Percentiles rank a stretch among this genome's conserved stretches.
Conservation (phyloP, 1,284 basidiomycete species). For the Trichosporon ovoides region DNA sequence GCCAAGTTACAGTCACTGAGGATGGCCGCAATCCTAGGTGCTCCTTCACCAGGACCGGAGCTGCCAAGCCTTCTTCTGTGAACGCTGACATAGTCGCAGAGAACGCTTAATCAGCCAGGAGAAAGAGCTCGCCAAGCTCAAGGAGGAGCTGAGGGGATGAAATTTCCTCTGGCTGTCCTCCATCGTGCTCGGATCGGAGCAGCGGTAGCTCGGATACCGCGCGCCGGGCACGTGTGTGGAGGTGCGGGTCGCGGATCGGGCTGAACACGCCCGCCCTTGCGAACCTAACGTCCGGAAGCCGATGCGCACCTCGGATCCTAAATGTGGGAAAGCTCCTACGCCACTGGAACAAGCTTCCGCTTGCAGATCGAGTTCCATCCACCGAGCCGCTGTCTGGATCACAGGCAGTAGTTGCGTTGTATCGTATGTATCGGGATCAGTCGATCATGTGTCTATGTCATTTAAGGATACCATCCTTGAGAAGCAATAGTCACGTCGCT, state of each 20-base stretch:
- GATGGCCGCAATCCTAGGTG: neutral
- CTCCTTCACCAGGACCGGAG: no score
- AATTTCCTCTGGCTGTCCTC: neutral
- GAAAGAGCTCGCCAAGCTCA: conserved; percentile 31
- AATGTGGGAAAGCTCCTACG: no score
- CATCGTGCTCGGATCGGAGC: no score
- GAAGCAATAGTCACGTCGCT: neutral
- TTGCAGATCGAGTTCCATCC: no score
- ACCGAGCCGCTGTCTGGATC: no score
- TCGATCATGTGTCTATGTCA: neutral
- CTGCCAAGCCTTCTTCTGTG: neutral
- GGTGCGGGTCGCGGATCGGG: no score
- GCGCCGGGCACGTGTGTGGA: no score
- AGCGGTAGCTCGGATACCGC: no score
- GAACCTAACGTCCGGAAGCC: no score
- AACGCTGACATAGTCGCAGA: conserved; percentile 18
- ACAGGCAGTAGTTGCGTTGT: neutral
- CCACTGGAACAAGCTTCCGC: no score
- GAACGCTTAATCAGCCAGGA: conserved; percentile 55
- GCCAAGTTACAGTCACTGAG: neutral
- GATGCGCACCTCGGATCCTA: no score
- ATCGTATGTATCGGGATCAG: neutral
- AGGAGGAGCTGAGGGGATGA: conserved; percentile 16
- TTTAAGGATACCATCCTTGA: conserved; percentile 6
- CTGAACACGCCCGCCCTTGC: no score